A percentile compares a stretch with the other conserved stretches of the same genome.
Evolutionary conservation across 116 monocot species (phyloP).

Genomic region (Phalaenopsis hybrid): DNA sequence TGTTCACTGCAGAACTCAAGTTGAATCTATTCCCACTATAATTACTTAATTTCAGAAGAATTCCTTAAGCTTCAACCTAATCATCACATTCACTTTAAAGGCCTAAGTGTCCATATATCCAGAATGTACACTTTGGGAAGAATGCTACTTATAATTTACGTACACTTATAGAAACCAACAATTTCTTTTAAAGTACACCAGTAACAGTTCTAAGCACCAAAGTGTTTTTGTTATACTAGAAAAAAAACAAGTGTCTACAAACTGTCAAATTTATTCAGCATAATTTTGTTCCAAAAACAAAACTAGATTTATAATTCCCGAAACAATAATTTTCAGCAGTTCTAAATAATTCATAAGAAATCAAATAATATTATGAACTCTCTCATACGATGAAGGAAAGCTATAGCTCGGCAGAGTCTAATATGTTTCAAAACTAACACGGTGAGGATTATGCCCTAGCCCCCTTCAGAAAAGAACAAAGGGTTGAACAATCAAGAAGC

Average conservation of each 20-base stretch:
- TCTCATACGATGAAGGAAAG: not conserved
- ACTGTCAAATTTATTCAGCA: not conserved
- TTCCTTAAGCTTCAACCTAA: too few relatives aligned
- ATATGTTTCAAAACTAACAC: not conserved
- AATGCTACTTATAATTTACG: not conserved
- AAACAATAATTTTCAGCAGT: not conserved
- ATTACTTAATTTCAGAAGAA: too few relatives aligned
- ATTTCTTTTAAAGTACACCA: too few relatives aligned
- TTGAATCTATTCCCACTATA: too few relatives aligned
- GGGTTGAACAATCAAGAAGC: conserved; percentile 1
- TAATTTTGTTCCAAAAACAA: not conserved
- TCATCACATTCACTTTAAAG: too few relatives aligned
- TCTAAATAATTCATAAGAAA: not conserved
- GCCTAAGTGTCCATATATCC: too few relatives aligned
- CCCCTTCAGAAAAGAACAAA: not conserved
- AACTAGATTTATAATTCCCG: not conserved
- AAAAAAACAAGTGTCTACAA: not conserved
- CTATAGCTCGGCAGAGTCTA: not conserved
- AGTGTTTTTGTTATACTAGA: not conserved
- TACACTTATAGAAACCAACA: not conserved
- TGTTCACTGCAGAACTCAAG: not conserved
- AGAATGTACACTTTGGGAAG: too few relatives aligned
- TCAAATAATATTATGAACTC: not conserved
- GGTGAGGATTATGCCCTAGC: not conserved
- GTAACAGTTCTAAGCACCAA: not conserved